Percentiles rank a stretch among this genome's conserved stretches.
These are phyloP conservation scores for Andrographis paniculata DNA, from an alignment of 305 asterid species.

Conservation along the genomic window DNA sequence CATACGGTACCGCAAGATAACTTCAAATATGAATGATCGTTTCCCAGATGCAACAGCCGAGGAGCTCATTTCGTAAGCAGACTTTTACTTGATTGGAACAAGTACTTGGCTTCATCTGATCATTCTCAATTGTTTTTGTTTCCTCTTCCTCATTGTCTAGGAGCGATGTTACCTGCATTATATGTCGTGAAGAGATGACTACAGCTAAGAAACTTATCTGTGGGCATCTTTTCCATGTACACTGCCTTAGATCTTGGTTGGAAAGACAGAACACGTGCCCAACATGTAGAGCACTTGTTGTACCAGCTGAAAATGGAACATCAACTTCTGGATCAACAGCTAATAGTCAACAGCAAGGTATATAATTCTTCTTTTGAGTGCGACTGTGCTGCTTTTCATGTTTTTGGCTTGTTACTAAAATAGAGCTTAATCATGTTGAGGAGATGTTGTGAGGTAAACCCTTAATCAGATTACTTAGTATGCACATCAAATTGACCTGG, in stretches of 20 bases:
- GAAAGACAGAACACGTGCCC: constrained; percentile 97
- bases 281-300: constrained; percentile 87
- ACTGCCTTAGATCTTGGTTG: constrained; percentile 94
- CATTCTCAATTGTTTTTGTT: constrained; percentile 5
- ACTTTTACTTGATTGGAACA: constrained; percentile 9
- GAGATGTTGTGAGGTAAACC: no score
- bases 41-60: constrained; percentile 94
- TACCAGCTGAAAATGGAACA: constrained; percentile 66
- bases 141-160: constrained; percentile 28
- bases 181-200: constrained; percentile 98
- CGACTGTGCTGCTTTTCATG: constrained; percentile 7
- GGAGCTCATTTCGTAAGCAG: constrained; percentile 68
- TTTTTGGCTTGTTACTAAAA: neutral
- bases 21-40: constrained; percentile 92
- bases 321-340: constrained; percentile 40
- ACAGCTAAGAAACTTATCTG: constrained; percentile 81
- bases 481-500: constrained; percentile 3
- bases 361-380: neutral
- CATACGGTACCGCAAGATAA: constrained; percentile 83
- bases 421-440: no score
- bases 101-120: constrained; percentile 10
- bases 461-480: neutral
- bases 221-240: constrained; percentile 94
- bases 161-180: constrained; percentile 88
- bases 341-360: constrained; percentile 61